These are phyloP conservation scores for Paraglomus occultum DNA, from an alignment of 192 early-diverging fungal species.

Conservation along the genomic window DNA sequence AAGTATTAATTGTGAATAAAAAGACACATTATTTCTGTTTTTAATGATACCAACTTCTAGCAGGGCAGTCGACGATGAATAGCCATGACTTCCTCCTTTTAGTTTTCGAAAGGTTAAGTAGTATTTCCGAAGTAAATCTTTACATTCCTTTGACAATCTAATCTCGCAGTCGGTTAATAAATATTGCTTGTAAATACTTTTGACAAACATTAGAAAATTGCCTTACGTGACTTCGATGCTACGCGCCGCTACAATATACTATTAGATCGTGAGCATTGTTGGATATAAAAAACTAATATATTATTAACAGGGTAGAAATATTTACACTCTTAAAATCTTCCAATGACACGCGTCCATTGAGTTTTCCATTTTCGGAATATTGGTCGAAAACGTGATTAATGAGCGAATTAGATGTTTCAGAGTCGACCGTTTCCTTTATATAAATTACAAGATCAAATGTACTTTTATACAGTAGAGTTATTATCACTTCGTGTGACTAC, in stretches of 20 bases:
- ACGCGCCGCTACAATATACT: constrained; percentile 14
- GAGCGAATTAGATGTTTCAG: not conserved
- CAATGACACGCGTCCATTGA: not conserved
- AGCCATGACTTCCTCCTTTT: constrained; percentile 23
- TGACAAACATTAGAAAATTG: not conserved
- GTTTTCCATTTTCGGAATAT: not conserved
- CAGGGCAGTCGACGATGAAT: constrained; percentile 18
- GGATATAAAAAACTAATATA: no score
- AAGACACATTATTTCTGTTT: no score
- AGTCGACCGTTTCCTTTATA: constrained; percentile 7
- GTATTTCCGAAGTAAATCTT: constrained; percentile 18
- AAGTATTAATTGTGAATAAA: no score
- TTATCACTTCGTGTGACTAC: not conserved
- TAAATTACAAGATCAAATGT: constrained; percentile 18
- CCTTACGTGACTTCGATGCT: constrained; percentile 8
- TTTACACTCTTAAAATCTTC: constrained; percentile 11
- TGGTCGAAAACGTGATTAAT: constrained; percentile 13
- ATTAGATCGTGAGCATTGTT: no score
- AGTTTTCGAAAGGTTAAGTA: constrained; percentile 19
- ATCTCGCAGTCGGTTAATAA: not conserved
- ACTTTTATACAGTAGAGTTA: not conserved
- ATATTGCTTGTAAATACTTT: not conserved
- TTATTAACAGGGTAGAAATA: not conserved
- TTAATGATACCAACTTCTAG: not conserved
- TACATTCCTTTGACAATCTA: constrained; percentile 26